Percentiles rank a stretch among this genome's conserved stretches.
phyloP scores from a whole-genome alignment of 2,329 filamentous ascomycete genomes.

The Alternaria viburni region DNA sequence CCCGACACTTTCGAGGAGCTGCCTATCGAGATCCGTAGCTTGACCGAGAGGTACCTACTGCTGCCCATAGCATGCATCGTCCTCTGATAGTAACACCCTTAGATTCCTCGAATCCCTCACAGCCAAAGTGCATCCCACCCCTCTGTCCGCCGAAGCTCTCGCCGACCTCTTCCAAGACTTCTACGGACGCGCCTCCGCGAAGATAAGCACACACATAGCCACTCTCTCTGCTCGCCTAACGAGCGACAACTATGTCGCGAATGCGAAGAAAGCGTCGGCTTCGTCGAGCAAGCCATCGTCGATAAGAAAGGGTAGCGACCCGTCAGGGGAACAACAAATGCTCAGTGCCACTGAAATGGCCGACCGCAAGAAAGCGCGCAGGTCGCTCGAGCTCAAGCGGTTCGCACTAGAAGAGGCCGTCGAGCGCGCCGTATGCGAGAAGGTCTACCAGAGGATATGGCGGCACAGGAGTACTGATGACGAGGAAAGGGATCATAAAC shows the following conservation, averaged over 20 bases:
- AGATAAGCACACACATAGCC: conserved; percentile 86
- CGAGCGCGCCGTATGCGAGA: conserved; percentile 83
- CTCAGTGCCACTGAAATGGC: conserved; percentile 85
- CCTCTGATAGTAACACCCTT: neutral
- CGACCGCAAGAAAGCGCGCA: conserved; percentile 78
- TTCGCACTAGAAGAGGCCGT: conserved; percentile 85
- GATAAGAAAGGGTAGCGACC: conserved; percentile 44
- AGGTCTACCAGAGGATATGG: conserved; percentile 85
- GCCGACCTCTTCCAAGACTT: conserved; percentile 94
- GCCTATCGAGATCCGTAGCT: conserved; percentile 88
- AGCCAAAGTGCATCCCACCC: conserved; percentile 83
- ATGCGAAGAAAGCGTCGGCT: conserved; percentile 49
- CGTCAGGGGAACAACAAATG: conserved; percentile 75
- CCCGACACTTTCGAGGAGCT: conserved; percentile 83
- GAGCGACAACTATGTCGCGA: conserved; percentile 60
- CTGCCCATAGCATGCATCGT: neutral
- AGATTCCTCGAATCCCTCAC: conserved; percentile 91
- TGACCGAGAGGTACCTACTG: conserved; percentile 76
- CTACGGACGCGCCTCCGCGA: conserved; percentile 78
- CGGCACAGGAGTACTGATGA: conserved; percentile 90
- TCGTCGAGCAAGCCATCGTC: conserved; percentile 47
- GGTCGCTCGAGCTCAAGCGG: conserved; percentile 78
- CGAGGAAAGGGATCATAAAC: conserved; percentile 91
- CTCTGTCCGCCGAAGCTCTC: conserved; percentile 81
- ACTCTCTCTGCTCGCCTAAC: conserved; percentile 76